phyloP scores from a whole-genome alignment of 2,329 filamentous ascomycete genomes.

The Stachybotrys chartarum region DNA sequence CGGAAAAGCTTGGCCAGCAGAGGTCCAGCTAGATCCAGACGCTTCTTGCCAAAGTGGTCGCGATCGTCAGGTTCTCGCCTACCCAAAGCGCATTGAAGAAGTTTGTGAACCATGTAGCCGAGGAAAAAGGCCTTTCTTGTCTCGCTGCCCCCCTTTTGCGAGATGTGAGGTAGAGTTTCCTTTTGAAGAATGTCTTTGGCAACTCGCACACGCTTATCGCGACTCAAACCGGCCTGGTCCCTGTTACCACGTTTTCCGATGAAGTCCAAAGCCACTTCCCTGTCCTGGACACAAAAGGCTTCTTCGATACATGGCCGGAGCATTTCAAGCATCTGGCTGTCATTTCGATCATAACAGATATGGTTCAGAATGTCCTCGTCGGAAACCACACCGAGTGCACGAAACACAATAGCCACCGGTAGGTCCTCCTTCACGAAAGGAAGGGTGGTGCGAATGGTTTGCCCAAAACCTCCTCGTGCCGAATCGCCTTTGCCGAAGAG shows the following conservation, averaged over 20 bases:
- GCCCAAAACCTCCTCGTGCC: conserved; percentile 69
- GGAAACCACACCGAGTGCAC: conserved; percentile 89
- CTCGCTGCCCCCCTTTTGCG: conserved; percentile 88
- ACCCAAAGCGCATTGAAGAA: conserved; percentile 88
- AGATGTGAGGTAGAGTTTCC: conserved; percentile 93
- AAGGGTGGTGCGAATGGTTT: conserved; percentile 82
- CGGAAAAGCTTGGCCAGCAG: conserved; percentile 95
- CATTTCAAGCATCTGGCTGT: conserved; percentile 97
- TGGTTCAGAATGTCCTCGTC: conserved; percentile 98
- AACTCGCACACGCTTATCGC: conserved; percentile 84
- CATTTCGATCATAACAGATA: conserved; percentile 91
- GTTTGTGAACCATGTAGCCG: conserved; percentile 96
- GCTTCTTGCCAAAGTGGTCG: conserved; percentile 99
- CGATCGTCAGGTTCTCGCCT: conserved; percentile 92
- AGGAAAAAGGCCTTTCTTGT: conserved; percentile 97
- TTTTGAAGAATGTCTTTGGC: conserved; percentile 94
- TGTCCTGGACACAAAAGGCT: conserved; percentile 91
- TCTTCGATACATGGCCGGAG: conserved; percentile 96
- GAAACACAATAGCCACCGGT: conserved; percentile 91
- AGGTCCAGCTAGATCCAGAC: conserved; percentile 88
- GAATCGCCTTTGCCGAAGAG: conserved; percentile 79
- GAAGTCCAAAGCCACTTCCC: conserved; percentile 88
- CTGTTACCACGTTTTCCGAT: conserved; percentile 85
- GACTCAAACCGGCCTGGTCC: conserved; percentile 53
- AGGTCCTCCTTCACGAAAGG: conserved; percentile 93